Evolutionary conservation across 116 monocot species (phyloP).

Genomic region (Phalaenopsis hybrid): DNA sequence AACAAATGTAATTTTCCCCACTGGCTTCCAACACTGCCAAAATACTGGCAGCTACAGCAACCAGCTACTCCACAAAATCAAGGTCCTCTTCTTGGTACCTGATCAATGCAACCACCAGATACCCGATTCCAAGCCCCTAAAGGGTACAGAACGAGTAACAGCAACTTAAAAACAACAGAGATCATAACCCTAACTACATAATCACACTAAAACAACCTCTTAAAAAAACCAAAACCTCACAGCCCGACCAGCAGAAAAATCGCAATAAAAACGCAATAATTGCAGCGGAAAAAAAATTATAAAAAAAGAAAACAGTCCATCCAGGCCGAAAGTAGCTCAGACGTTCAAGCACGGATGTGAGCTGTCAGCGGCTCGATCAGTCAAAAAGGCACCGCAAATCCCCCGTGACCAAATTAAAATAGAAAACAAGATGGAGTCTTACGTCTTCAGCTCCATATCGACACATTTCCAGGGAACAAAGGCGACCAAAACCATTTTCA

Average conservation of each 20-base stretch:
- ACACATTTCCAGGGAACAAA: background rate
- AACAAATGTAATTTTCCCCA: background rate
- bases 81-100: background rate
- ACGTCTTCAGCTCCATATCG: background rate
- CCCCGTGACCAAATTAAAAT: background rate
- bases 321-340: background rate
- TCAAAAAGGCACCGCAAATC: background rate
- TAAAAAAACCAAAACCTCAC: background rate
- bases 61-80: background rate
- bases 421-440: background rate
- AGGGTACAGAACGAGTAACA: background rate
- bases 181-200: background rate
- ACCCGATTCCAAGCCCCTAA: background rate
- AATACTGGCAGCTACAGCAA: background rate
- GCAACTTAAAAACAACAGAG: background rate
- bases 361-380: background rate
- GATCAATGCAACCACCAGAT: constrained; percentile 1
- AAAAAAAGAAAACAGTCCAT: background rate
- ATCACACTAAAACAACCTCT: background rate
- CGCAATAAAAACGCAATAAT: background rate
- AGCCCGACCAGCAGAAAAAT: background rate
- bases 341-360: background rate
- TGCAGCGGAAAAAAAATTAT: background rate
- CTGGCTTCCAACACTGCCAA: background rate
- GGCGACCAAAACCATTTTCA: background rate